These are phyloP conservation scores for Drechslerella dactyloides DNA, from an alignment of 2,329 filamentous ascomycete genomes.

Conservation along the genomic window DNA sequence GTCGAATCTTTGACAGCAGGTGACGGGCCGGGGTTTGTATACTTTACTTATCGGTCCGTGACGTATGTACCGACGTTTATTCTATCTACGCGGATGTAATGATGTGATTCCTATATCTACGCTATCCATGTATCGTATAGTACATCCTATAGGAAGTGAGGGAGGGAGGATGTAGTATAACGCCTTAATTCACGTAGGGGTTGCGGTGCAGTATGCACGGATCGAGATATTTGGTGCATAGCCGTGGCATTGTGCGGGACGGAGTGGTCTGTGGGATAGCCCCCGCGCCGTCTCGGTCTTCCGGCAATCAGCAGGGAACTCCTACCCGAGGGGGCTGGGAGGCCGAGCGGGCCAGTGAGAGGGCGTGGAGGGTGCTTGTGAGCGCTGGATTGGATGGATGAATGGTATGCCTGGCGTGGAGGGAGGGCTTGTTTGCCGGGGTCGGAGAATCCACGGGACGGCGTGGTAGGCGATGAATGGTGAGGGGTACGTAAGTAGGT, in stretches of 20 bases:
- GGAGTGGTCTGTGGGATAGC: not conserved
- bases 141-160: too few relatives aligned
- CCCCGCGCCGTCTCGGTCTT: not conserved
- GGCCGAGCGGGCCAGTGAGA: constrained; percentile 33
- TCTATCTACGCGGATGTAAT: too few relatives aligned
- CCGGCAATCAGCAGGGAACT: constrained; percentile 11
- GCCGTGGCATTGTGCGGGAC: too few relatives aligned
- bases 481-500: too few relatives aligned
- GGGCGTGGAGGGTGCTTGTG: constrained; percentile 25
- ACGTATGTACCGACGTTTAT: too few relatives aligned
- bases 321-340: constrained; percentile 17
- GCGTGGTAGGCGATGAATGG: constrained; percentile 1
- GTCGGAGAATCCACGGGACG: not conserved
- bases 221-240: too few relatives aligned
- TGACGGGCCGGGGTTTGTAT: not conserved
- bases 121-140: too few relatives aligned
- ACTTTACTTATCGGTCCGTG: too few relatives aligned
- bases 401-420: not conserved
- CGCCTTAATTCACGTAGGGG: too few relatives aligned
- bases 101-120: too few relatives aligned
- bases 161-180: too few relatives aligned
- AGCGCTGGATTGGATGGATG: constrained; percentile 25
- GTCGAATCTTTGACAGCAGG: not conserved
- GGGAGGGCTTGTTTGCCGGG: constrained; percentile 7
- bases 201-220: too few relatives aligned